Conservation (phyloP, 75 land plant species). For the Pinus taeda region DNA sequence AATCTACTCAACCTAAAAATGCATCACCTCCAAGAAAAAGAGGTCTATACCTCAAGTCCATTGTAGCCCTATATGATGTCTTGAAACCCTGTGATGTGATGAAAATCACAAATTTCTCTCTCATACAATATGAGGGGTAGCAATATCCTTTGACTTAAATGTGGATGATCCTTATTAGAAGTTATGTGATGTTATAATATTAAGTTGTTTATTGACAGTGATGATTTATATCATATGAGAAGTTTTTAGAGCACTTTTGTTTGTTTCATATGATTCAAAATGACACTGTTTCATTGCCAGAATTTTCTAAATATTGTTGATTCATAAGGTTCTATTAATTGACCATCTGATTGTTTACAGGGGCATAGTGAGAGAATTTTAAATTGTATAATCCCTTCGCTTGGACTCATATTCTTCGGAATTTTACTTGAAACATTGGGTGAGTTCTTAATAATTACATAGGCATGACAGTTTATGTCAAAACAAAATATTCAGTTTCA, state of each 20-base stretch:
- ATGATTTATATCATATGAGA: not conserved
- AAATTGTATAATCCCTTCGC: conserved; percentile 1
- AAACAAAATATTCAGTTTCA: too few relatives aligned
- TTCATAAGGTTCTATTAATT: not conserved
- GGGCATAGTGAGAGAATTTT: not conserved
- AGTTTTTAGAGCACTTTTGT: not conserved
- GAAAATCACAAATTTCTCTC: too few relatives aligned
- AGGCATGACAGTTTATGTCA: not conserved
- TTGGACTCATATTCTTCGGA: conserved; percentile 3
- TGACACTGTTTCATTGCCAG: not conserved
- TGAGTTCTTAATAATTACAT: not conserved
- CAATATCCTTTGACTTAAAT: not conserved
- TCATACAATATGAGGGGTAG: not conserved
- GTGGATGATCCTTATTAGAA: not conserved
- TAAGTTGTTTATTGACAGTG: not conserved
- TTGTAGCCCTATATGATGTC: too few relatives aligned
- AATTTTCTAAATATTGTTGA: not conserved
- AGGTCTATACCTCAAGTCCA: too few relatives aligned
- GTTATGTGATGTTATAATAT: not conserved
- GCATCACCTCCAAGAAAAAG: too few relatives aligned
- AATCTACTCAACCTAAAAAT: too few relatives aligned
- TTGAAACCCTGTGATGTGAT: too few relatives aligned
- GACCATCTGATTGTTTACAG: not conserved
- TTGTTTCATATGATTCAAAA: not conserved
- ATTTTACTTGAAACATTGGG: not conserved